Base-by-base conservation (phyloP, 2,329 filamentous ascomycete genomes). In the Didymellaceae sp. region DNA sequence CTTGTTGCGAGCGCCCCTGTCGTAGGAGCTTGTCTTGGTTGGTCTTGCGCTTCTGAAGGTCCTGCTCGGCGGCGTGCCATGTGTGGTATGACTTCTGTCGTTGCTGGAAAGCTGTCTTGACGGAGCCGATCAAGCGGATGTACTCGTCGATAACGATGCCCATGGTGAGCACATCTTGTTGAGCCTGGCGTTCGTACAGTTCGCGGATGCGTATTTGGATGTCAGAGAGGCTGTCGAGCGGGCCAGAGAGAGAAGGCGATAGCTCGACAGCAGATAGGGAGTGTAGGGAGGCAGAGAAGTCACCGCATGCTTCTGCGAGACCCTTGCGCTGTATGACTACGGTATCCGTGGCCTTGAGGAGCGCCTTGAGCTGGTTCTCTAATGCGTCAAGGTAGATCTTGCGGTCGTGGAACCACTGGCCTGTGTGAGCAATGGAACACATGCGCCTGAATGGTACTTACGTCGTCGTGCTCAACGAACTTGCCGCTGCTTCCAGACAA, bases 121-220 rank as follows among this genome's bases (percentile, higher is more conserved):
- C 90, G 46, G 90, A 95, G 24, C 91, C 91, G 63, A 99, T 97
- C 33, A 99, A 77, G 5, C 94, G 90, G 62, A 99, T 95, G 75
- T 99, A 99, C 75, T 99, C 94, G 59, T 99, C 94, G 57, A 99
- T 92, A 33, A 96, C 96, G 67, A 97, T 97, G 28, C 94, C 94
- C 58, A 99, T 86, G 0, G 94, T 99, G 42, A 99, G 81, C 24
- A 97, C 88, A 69, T 99, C 94, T 73, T 99, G 94, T 75, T 97
- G 91, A 9, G 94, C 94, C 74, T 99, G 94, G 17, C 94, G 89
- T 63, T 97, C 91, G 71, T 99, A 97, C 1, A 99, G 85, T 66
- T 99, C 94, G 52, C 89, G 86, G 61, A 99, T 96, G 28, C 93
- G 92, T 54, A 96, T 82, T 73, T 99, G 94, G 2, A 99, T 82